Base-by-base conservation (phyloP, 2,329 filamentous ascomycete species). In the Apiospora aurea region DNA sequence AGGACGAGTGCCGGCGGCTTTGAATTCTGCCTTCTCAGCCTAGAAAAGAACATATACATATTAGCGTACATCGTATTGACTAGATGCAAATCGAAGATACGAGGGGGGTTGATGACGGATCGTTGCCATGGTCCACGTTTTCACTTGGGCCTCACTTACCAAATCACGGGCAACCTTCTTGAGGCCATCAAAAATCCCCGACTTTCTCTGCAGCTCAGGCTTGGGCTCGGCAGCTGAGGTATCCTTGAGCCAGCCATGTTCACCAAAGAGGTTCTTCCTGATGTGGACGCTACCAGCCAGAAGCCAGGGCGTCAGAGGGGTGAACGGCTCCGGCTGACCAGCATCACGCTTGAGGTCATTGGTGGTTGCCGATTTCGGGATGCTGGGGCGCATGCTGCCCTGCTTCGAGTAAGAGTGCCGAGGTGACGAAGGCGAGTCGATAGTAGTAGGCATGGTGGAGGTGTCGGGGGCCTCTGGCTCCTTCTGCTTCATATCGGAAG, bases 231-330 rank as follows among this genome's bases (percentile, higher is more conserved):
- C 66, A 16, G 73, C 70, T 6, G 78, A 76, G 7, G 76, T 79
- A n/a, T 80, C 77, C 76, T 89, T 87, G 2, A 90, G 82, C 88
- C 88, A 90, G 29, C 89, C 89, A 67, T 87, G 85, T 2, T 86
- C 80, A 2, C 88, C 88, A 72, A 90, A 85, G 77, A 90, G 78
- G 3, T 81, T 85, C 81, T 90, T 90, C 49, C n/a, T 64, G 34
- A 64, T 64, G 1, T 71, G 38, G 4, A 49, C 53, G n/a, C 66
- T 69, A 16, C 68, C 51, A 41, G 61, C 70, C 73, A 76, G 73
- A 64, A 80, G 72, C 67, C 75, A 81, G 0, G 78, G 77, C 0
- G 79, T 80, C 26, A 81, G 71, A 1, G 79, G 79, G 0, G 77
- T 78, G 66, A 75, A 79, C 1, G 75, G 75, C 24, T 75, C 72